Evolutionary conservation across 768 basidiomycete genomes (phyloP), one percentile per base, ranked within the genome.

Genomic region (Kwoniella pini): DNA sequence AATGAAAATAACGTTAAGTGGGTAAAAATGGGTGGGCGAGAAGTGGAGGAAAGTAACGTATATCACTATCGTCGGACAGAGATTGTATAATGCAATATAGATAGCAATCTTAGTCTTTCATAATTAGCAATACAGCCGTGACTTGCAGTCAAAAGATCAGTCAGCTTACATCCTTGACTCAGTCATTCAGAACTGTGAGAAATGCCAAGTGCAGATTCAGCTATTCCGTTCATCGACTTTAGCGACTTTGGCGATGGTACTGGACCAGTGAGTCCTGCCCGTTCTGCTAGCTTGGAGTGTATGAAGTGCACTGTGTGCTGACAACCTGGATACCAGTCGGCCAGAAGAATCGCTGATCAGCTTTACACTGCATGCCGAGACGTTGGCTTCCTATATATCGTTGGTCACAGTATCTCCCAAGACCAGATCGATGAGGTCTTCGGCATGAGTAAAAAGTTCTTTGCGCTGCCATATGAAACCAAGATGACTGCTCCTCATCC

Each of bases 401-500:
- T 60, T n/a, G 62, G 63, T 19, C 54, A 60, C 33, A 57, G 67
- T 1, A 57, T 71, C 12, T 57, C 68, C 9, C 59, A 71, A 39
- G 46, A 60, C 2, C 9, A 21, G 19, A 53, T 74, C 30, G 65
- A 67, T 13, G 62, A 60, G 17, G 65, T 66, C 57, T 74, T 74
- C 46, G 68, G 26, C 4, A 59, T 50, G 44, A 60, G 60, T 59
- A 60, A 54, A 19, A 54, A 39, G 33, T 69, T 69, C 60, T 74
- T 71, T 44, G 62, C 26, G 5, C 55, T 74, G 1, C 67, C 72
- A 3, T 24, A 58, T 9, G 69, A 74, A 31, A 40, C 62, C 1
- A 74, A 74, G 60, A 60, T 66, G 67, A 57, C 52, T 30, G 70
- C 65, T 1, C 69, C 69, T 22, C 72, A 74, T 52, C 72, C 69